A percentile compares a stretch with the other conserved stretches of the same genome.
Evolutionary conservation across 148 eudicot species (phyloP).

Genomic region (Pharnaceum exiguum): DNA sequence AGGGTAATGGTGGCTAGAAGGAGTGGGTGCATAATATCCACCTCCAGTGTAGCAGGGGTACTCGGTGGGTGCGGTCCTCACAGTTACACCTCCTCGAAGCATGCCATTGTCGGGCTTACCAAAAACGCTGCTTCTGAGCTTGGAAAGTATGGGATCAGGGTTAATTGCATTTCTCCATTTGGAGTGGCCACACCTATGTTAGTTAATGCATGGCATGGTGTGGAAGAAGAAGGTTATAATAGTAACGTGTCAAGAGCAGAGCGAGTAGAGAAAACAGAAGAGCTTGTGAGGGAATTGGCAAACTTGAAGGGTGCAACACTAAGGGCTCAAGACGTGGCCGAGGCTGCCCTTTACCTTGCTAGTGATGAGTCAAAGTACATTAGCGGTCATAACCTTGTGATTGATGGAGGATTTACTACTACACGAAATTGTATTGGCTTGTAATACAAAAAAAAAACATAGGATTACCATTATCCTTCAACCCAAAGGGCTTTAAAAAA

Average conservation of each 20-base stretch:
- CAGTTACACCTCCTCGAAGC: slow-evolving; percentile 39
- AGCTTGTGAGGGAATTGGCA: slow-evolving; percentile 22
- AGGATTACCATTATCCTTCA: no score
- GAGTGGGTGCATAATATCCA: slow-evolving; percentile 32
- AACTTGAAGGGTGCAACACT: slow-evolving; percentile 30
- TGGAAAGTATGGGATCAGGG: slow-evolving; percentile 34
- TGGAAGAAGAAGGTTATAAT: slow-evolving; percentile 4
- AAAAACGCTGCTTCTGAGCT: slow-evolving; percentile 35
- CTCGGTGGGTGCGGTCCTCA: slow-evolving; percentile 33
- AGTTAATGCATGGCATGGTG: slow-evolving; percentile 26
- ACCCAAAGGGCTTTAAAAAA: no score
- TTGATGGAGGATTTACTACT: slow-evolving; percentile 40
- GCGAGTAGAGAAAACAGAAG: slow-evolving; percentile 25
- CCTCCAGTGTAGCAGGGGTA: slow-evolving; percentile 38
- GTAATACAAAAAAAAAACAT: no score
- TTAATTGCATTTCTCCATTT: slow-evolving; percentile 39
- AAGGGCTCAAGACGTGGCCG: slow-evolving; percentile 30
- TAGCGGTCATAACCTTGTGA: slow-evolving; percentile 39
- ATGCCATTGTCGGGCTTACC: slow-evolving; percentile 37
- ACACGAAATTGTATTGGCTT: slow-evolving; percentile 32
- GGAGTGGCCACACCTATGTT: slow-evolving; percentile 44
- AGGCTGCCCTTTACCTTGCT: slow-evolving; percentile 40
- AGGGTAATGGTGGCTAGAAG: slow-evolving; percentile 29
- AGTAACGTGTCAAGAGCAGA: neutral
- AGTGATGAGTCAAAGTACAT: slow-evolving; percentile 40